Base-by-base conservation (phyloP, 2,329 filamentous ascomycete species). In the Aspergillus aculeatinus region DNA sequence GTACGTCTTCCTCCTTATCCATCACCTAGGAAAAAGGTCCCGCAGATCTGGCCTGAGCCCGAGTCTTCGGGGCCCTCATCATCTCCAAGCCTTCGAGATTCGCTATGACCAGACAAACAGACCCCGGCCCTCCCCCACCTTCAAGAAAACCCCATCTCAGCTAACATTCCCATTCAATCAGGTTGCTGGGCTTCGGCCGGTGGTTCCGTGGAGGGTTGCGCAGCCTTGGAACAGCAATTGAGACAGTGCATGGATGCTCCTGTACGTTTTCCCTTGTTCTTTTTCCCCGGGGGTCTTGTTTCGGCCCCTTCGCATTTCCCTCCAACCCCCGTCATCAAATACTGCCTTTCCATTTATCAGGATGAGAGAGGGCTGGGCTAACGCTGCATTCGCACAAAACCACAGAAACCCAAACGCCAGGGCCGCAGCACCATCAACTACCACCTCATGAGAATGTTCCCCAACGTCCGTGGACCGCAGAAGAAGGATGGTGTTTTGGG, bases 371-470 rank as follows among this genome's bases (percentile, higher is more conserved):
- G 27, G 27, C 27, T 29, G 27, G 27, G 27, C 27, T 29, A 29
- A 29, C 9, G 7, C 27, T 29, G 7, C 10, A 9, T 3, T 29
- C 9, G 23, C 27, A 29, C 7, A 29, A 29, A 29, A 2, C 27
- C 60, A 63, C 72, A 88, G 86, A 85, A 82, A 82, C 76, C 83
- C 51, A 76, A 76, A 64, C 76, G 79, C 58, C 75, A 78, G 65
- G 85, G 86, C 74, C 91, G 88, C 80, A 94, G 87, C 76, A 87
- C 85, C 65, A 92, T 98, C 85, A 98, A 98, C 80, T 93, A 93
- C 82, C 93, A 97, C 75, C 81, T 98, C 48, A 85, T 85, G 66
- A 86, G 95, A 70, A 85, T 90, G 80, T 90, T 89, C 69, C 86
- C 87, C 14, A 86, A 88, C 74, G 81, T 96, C 81, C 85, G 88